Conservation (phyloP, 768 basidiomycete genomes). For the Trametes maxima region DNA sequence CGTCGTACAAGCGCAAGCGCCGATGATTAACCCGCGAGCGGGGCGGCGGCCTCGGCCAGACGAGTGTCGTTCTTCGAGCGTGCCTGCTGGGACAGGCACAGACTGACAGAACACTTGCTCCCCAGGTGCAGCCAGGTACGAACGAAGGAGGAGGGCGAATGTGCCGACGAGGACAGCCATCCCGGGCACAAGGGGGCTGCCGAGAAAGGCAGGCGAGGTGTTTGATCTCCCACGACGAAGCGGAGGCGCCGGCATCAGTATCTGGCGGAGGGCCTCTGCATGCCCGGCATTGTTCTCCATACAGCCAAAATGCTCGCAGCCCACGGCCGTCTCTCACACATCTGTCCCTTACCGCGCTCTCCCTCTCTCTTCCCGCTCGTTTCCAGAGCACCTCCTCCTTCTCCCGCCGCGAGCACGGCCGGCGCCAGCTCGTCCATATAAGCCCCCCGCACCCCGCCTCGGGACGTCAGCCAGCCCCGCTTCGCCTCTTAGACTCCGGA, state of each 20-base stretch:
- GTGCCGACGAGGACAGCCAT: constrained; percentile 12
- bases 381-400: constrained; percentile 4
- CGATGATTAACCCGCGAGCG: constrained; percentile 3
- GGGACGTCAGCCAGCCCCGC: constrained; percentile 14
- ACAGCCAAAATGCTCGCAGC: constrained; percentile 19
- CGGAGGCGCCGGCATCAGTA: constrained; percentile 14
- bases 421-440: constrained; percentile 22
- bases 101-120: neutral
- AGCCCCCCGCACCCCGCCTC: constrained; percentile 15
- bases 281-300: constrained; percentile 18
- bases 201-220: constrained; percentile 23
- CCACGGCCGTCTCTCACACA: constrained; percentile 13
- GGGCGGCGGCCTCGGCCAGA: neutral
- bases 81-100: constrained; percentile 13
- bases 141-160: neutral
- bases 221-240: constrained; percentile 15
- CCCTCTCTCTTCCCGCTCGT: constrained; percentile 12
- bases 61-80: neutral
- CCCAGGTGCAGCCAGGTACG: constrained; percentile 20
- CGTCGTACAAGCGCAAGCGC: neutral
- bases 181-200: constrained; percentile 29
- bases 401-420: constrained; percentile 18
- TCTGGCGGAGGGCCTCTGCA: constrained; percentile 6
- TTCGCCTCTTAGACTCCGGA: constrained; percentile 15
- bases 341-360: constrained; percentile 27